phyloP scores from a whole-genome alignment of 495 filamentous ascomycete genomes.

The Lasiosphaeris hirsuta region DNA sequence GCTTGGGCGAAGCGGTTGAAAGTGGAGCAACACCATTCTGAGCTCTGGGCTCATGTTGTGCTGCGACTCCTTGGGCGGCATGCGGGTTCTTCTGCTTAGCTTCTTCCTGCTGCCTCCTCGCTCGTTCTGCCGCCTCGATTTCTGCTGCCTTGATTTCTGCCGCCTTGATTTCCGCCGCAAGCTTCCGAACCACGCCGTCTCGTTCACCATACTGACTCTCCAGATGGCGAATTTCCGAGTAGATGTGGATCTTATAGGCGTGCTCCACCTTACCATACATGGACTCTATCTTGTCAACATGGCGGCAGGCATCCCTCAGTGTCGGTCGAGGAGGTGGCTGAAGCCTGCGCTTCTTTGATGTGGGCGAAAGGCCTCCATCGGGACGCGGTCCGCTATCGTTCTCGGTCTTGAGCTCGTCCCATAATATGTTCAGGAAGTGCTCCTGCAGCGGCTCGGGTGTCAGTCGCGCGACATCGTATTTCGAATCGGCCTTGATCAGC shows the following conservation, averaged over 20 bases:
- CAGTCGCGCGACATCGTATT: slow-evolving; percentile 69
- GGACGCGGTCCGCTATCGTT: slow-evolving; percentile 24
- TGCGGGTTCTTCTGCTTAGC: slow-evolving; percentile 38
- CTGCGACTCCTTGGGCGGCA: slow-evolving; percentile 16
- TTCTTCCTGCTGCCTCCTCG: slow-evolving; percentile 4
- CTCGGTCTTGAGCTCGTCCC: slow-evolving; percentile 61
- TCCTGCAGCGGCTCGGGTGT: slow-evolving; percentile 74
- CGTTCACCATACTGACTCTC: slow-evolving; percentile 65
- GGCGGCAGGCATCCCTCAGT: slow-evolving; percentile 60
- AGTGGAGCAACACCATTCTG: slow-evolving; percentile 15
- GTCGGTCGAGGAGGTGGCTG: slow-evolving; percentile 60
- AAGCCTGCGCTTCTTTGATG: slow-evolving; percentile 71
- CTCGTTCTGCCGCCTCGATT: slow-evolving; percentile 37
- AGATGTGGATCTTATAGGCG: slow-evolving; percentile 69
- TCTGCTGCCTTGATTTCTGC: not conserved
- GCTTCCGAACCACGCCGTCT: slow-evolving; percentile 61
- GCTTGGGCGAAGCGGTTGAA: slow-evolving; percentile 11
- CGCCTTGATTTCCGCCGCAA: slow-evolving; percentile 44
- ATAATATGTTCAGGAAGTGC: slow-evolving; percentile 70
- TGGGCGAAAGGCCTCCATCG: slow-evolving; percentile 41
- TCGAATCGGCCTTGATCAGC: slow-evolving; percentile 61
- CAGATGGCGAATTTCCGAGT: slow-evolving; percentile 68
- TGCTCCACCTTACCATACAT: slow-evolving; percentile 53
- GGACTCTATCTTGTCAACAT: slow-evolving; percentile 62
- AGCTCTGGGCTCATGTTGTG: not conserved